Percentiles rank a stretch among this genome's conserved stretches.
phyloP scores from a whole-genome alignment of 805 yeast genomes.

The Ogataea paradorogensis region DNA sequence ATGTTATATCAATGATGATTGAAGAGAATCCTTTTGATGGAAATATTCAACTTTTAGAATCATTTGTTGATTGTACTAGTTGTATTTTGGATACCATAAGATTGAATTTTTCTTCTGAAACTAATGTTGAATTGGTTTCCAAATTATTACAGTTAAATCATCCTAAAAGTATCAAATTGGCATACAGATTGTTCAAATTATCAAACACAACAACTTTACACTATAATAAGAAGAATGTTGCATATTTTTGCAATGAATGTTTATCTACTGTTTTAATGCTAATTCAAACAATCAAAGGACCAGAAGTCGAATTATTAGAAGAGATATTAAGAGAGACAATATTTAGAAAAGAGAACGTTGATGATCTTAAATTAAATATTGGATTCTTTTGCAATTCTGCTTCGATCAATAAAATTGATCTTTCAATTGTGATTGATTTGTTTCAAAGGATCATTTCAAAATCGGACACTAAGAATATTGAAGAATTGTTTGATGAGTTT shows the following conservation, averaged over 20 bases:
- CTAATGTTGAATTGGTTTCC: conserved; percentile 23
- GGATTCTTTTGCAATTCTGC: conserved; percentile 31
- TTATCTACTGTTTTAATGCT: conserved; percentile 22
- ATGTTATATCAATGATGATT: conserved; percentile 31
- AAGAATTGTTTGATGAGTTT: conserved; percentile 45
- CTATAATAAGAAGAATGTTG: conserved; percentile 27
- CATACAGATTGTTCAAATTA: conserved; percentile 20
- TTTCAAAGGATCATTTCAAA: conserved; percentile 33
- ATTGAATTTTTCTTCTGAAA: conserved; percentile 26
- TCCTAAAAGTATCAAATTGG: conserved; percentile 1
- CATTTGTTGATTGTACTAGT: conserved; percentile 16
- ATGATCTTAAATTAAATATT: conserved; percentile 30
- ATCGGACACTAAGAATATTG: conserved; percentile 41
- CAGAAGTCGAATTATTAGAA: conserved; percentile 2
- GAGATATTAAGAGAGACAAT: conserved; percentile 28
- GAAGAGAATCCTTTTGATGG: conserved; percentile 15
- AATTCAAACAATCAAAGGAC: background rate
- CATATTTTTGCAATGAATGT: conserved; percentile 25
- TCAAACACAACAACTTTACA: conserved; percentile 23
- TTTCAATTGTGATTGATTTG: conserved; percentile 27
- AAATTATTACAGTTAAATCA: conserved; percentile 3
- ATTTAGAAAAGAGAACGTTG: conserved; percentile 26
- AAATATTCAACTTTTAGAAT: conserved; percentile 23
- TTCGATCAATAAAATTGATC: conserved; percentile 13
- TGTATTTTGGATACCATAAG: conserved; percentile 16